These are phyloP conservation scores for Lepidium aucheri DNA, from an alignment of 345 rosid genomes.

Conservation along the genomic window DNA sequence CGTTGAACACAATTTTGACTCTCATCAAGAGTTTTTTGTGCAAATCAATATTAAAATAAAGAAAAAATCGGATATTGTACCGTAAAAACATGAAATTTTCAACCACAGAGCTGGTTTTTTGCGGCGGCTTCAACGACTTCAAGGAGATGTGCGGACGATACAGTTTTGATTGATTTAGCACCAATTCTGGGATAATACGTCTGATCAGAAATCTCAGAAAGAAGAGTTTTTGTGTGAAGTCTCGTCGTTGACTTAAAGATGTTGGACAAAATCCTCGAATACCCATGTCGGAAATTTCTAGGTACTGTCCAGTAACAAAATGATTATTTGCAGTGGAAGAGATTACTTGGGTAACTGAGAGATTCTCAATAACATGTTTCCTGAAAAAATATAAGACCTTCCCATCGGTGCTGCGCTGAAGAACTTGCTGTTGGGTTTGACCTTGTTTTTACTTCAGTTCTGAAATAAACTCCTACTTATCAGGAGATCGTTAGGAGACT, in stretches of 20 bases:
- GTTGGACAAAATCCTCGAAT: constrained; percentile 10
- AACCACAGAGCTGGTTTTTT: constrained; percentile 81
- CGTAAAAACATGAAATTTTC: neutral
- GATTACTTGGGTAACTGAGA: constrained; percentile 31
- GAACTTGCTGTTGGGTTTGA: no score
- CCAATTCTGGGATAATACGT: constrained; percentile 50
- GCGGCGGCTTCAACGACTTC: constrained; percentile 83
- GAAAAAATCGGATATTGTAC: neutral
- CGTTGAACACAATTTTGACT: no score
- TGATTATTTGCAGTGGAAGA: constrained; percentile 9
- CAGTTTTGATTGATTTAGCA: constrained; percentile 56
- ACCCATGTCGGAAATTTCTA: constrained; percentile 19
- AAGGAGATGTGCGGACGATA: constrained; percentile 55
- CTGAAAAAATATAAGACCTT: no score
- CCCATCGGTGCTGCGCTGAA: no score
- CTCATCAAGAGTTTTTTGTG: neutral
- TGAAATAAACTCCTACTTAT: no score
- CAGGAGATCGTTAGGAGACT: no score
- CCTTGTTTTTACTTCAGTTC: no score
- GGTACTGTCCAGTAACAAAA: constrained; percentile 10
- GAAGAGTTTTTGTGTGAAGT: constrained; percentile 32
- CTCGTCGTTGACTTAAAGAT: constrained; percentile 3
- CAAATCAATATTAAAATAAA: no score
- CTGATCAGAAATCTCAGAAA: constrained; percentile 27
- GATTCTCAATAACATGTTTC: no score